phyloP scores from a whole-genome alignment of 2,329 filamentous ascomycete genomes.

The Xylariaceae sp. region DNA sequence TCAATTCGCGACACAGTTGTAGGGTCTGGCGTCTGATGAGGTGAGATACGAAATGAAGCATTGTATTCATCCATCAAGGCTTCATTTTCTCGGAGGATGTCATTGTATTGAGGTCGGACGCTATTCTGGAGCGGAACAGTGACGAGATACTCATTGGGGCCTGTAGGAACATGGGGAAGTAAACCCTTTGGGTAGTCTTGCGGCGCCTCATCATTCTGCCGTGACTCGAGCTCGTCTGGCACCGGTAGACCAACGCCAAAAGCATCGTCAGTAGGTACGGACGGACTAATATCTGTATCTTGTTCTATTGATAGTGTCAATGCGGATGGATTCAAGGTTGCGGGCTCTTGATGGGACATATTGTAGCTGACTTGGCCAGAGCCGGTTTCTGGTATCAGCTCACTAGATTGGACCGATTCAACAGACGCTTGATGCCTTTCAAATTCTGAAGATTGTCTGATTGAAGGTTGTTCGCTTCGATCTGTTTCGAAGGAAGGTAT shows the following conservation, averaged over 20 bases:
- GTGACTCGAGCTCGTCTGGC: constrained; percentile 13
- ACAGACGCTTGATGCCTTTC: constrained; percentile 7
- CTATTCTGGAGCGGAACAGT: constrained; percentile 61
- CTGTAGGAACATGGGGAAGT: constrained; percentile 32
- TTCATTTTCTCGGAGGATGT: constrained; percentile 47
- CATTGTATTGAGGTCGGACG: constrained; percentile 54
- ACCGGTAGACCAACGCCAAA: constrained; percentile 13
- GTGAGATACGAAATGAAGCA: constrained; percentile 45
- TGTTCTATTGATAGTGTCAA: constrained; percentile 38
- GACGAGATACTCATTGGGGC: constrained; percentile 50
- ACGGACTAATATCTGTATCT: constrained; percentile 32
- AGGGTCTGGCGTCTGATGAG: constrained; percentile 43
- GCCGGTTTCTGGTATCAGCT: constrained; percentile 5
- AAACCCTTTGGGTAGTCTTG: constrained; percentile 28
- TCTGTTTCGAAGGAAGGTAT: constrained; percentile 13
- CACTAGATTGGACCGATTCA: constrained; percentile 7
- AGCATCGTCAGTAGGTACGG: constrained; percentile 32
- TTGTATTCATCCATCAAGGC: constrained; percentile 51
- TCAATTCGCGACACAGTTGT: constrained; percentile 51
- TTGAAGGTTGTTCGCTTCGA: constrained; percentile 4
- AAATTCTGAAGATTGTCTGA: constrained; percentile 11
- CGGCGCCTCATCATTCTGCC: constrained; percentile 23
- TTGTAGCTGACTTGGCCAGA: constrained; percentile 16
- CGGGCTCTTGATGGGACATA: constrained; percentile 28
- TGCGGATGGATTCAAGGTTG: constrained; percentile 35